Base-by-base conservation (phyloP, 345 rosid genomes). In the Camelina sativa region DNA sequence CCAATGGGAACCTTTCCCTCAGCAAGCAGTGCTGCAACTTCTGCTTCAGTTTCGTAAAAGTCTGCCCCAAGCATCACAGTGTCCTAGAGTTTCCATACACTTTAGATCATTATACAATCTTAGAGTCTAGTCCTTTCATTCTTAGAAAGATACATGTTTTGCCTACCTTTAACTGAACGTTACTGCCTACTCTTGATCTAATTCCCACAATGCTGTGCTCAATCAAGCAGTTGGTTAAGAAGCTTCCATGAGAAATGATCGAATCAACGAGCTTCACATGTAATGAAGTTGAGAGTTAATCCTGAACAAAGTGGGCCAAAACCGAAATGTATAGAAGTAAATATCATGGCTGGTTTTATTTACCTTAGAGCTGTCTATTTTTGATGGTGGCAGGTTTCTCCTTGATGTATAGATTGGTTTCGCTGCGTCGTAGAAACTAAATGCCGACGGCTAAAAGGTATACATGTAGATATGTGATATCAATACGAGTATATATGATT, bases 61-160 rank as follows among this genome's bases (percentile, higher is more conserved):
- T 91, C 97, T 2, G 96, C 99, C 12, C 99, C 99, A 34, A 94
- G 91, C 96, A 94, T 90, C 74, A 87, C 88, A 1, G 95, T 90
- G 66, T 94, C 98, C 97, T 91, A 67, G n/a, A 78, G 54, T 60
- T 66, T 67, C 52, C 69, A 66, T 72, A 3, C 11, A 11, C 23
- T 71, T 69, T 71, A 64, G 66, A 47, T 76, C 71, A 70, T 63
- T 15, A 19, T 48, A 51, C 28, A 47, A 7, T 56, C 53, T 59
- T 47, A 55, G 30, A 54, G 30, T 32, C 30, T 50, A 22, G 8
- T n/a, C 48, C 41, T 41, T 62, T 56, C 63, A 15, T 53, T 68
- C 11, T 62, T 52, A 62, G 67, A 55, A 47, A 23, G 8, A n/a
- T 41, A 13, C 11, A 16, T 0, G 13, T 52, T 62, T 37, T 15